Conservation (phyloP, 371 early-diverging fungal species). For the Catenaria anguillulae region DNA sequence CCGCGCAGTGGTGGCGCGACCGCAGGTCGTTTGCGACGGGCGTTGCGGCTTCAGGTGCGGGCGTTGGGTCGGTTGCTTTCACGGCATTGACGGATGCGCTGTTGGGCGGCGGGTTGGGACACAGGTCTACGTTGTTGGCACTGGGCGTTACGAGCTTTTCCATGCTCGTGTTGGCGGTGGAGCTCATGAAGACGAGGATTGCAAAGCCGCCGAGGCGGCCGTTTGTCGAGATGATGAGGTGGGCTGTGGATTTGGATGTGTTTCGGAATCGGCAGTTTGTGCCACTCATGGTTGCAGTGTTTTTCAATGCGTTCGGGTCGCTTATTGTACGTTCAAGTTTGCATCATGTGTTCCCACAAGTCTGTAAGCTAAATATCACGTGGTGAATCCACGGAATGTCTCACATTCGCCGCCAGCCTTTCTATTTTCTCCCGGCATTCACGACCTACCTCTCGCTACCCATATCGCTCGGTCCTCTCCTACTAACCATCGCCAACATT, state of each 20-base stretch:
- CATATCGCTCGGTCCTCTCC: conserved; percentile 8
- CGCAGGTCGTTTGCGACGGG: conserved; percentile 55
- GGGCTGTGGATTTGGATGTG: conserved; percentile 13
- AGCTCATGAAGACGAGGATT: conserved; percentile 31
- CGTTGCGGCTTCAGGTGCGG: conserved; percentile 47
- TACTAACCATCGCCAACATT: conserved; percentile 23
- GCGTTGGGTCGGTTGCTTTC: conserved; percentile 48
- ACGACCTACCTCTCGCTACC: too few relatives aligned
- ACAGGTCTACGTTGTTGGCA: conserved; percentile 53
- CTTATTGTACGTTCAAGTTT: background rate
- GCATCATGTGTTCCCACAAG: too few relatives aligned
- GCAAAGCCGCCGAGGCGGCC: background rate
- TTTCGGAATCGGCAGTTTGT: conserved; percentile 14
- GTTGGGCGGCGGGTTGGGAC: conserved; percentile 30
- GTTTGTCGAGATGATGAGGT: conserved; percentile 15
- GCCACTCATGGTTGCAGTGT: conserved; percentile 14
- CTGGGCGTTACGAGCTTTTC: conserved; percentile 38
- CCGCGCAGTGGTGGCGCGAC: conserved; percentile 51
- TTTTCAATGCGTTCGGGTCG: background rate
- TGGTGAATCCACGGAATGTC: too few relatives aligned
- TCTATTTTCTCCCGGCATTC: too few relatives aligned
- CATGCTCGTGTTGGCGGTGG: conserved; percentile 27
- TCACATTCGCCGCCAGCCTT: too few relatives aligned
- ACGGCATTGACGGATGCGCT: conserved; percentile 39
- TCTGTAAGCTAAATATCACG: too few relatives aligned